Evolutionary conservation across 1,284 basidiomycete species (phyloP), one percentile per base, ranked within the genome.

Genomic region (Trametes hirsuta): DNA sequence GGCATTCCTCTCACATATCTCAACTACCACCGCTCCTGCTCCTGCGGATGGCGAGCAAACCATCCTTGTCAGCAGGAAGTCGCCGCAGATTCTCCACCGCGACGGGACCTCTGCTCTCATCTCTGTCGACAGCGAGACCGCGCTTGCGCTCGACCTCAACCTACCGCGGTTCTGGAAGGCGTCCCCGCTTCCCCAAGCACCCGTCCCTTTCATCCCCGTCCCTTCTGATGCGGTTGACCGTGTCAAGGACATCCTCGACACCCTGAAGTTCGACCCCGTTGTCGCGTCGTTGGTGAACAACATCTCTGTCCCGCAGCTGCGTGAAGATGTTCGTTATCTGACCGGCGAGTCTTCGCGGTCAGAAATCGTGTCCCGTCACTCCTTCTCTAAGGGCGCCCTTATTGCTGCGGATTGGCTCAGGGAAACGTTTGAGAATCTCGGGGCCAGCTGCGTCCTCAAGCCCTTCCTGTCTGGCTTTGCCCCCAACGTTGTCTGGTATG

Each of bases 401-500:
- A 76, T 81, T 15, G 93, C 94, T 18, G 91, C 91, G 0, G 71
- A 79, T 12, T 96, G 91, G 91, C 80, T 95, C 62, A 88, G 87
- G 75, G 76, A 76, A 39, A 78, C 79, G 58, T 85, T 94, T 46
- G 90, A 94, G 74, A 76, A 76, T 4, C 84, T 87, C 0, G 94
- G 94, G 3, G 91, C 91, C 0, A 75, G 72, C 4, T 96, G 94
- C 75, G 77, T 83, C 64, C 78, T 92, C 37, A 80, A 81, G 65
- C 69, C 76, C 0, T 95, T 93, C 81, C 73, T 88, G 21, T 15
- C 55, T 6, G 92, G 90, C 12, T 94, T 93, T 69, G 81, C 91
- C 6, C 93, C 94, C 10, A 93, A 95, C 69, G 86, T 96, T 44
- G 80, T 95, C 61, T 95, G 94, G 88, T 89, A 67, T 39, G 77